Conservation (phyloP, 2,329 filamentous ascomycete genomes). For the Cladosporium phlei region DNA sequence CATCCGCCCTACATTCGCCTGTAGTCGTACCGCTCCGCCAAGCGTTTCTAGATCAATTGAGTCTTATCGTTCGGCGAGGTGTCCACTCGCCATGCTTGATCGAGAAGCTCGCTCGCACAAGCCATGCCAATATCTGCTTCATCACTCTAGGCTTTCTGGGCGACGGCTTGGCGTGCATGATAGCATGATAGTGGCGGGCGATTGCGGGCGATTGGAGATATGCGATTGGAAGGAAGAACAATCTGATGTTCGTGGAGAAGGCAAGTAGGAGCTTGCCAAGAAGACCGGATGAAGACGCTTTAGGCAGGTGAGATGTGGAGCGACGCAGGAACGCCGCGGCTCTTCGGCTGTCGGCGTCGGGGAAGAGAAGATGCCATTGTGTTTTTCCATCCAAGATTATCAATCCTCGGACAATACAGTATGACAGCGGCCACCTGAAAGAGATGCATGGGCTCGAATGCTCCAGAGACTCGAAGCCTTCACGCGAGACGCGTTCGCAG, state of each 20-base stretch:
- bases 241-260: neutral
- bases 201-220: neutral
- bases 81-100: slow-evolving; percentile 7
- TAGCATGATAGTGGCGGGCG: slow-evolving; percentile 5
- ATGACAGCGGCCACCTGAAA: too few relatives aligned
- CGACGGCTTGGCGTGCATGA: slow-evolving; percentile 5
- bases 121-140: slow-evolving; percentile 11
- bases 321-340: neutral
- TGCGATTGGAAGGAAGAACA: slow-evolving; percentile 3
- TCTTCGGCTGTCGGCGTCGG: too few relatives aligned
- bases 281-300: slow-evolving; percentile 6
- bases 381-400: too few relatives aligned
- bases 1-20: neutral
- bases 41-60: neutral
- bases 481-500: too few relatives aligned
- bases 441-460: too few relatives aligned
- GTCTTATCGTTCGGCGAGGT: neutral
- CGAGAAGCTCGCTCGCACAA: slow-evolving; percentile 8
- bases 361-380: too few relatives aligned
- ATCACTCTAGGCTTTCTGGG: slow-evolving; percentile 8
- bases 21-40: neutral
- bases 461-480: too few relatives aligned
- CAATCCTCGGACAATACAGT: too few relatives aligned
- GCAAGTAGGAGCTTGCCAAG: slow-evolving; percentile 1
- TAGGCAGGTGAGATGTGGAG: slow-evolving; percentile 9